Base-by-base conservation (phyloP, 129 eudicot species). In the Flaveria bidentis region DNA sequence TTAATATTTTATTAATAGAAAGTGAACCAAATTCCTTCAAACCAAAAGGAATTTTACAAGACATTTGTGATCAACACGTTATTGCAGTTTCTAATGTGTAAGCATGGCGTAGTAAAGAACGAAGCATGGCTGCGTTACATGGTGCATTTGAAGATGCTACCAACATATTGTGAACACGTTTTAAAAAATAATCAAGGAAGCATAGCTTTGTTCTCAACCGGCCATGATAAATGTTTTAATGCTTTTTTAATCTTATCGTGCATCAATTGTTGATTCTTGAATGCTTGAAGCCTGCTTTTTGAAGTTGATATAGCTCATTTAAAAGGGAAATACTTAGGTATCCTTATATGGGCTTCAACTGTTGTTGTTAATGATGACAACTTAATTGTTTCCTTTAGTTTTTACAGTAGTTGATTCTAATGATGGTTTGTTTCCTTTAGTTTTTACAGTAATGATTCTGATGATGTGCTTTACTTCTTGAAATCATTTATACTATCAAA, bases 81-180 rank as follows among this genome's bases (percentile, higher is more conserved):
- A 96, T 91, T 71, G 99, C 99, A 8, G 97, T 95, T 13, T 87
- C 97, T 4, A 91, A 95, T 78, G 91, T 91, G 97, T 96, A 95
- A 84, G 99, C 99, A 10, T 95, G 99, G 99, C 82, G 97, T 30
- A 96, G 97, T 16, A 95, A 91, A 75, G 99, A 95, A 78, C 89
- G 96, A 6, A 95, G 99, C 49, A 95, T 95, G 99, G 96, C 99
- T 82, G 93, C 97, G 1, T 81, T 95, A 56, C 99, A 95, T 30
- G 99, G 99, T 56, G 89, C 99, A 6, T 95, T 85, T 75, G 99
- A 95, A 73, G 97, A 95, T 73, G 97, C 22, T 20, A 20, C 22
- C 22, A 20, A 20, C 22, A 20, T 20, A 20, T 95, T 95, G 99
- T 76, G 99, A 95, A 60, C 96, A 95, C 82, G 73, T 95, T 50